phyloP scores from a whole-genome alignment of 2,329 filamentous ascomycete genomes.

The Colletotrichum tanaceti region DNA sequence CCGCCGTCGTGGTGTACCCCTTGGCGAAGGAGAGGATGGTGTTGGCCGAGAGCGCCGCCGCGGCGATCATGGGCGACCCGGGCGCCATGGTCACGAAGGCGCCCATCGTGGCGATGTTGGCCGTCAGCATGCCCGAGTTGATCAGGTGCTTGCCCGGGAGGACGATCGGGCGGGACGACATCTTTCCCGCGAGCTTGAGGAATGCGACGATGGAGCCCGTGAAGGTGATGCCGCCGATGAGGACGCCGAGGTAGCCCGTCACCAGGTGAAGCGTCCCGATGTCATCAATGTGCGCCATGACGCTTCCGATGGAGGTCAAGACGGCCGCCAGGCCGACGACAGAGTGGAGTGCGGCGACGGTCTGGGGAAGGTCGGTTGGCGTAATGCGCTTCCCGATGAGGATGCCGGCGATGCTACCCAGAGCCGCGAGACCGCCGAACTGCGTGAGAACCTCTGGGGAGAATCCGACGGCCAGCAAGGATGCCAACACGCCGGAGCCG shows the following conservation, averaged over 20 bases:
- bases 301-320: slow-evolving; percentile 87
- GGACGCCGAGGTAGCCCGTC: slow-evolving; percentile 85
- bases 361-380: slow-evolving; percentile 88
- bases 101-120: slow-evolving; percentile 85
- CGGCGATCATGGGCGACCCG: slow-evolving; percentile 81
- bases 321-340: slow-evolving; percentile 92
- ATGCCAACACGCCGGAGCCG: slow-evolving; percentile 83
- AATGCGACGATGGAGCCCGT: slow-evolving; percentile 92
- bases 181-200: slow-evolving; percentile 83
- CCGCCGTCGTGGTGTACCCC: slow-evolving; percentile 87
- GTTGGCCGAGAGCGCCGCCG: slow-evolving; percentile 80
- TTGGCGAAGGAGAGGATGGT: slow-evolving; percentile 84
- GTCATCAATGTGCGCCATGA: slow-evolving; percentile 67
- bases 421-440: slow-evolving; percentile 78
- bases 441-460: slow-evolving; percentile 82
- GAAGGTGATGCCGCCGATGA: slow-evolving; percentile 90
- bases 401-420: slow-evolving; percentile 76
- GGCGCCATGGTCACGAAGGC: slow-evolving; percentile 86
- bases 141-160: slow-evolving; percentile 80
- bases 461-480: slow-evolving; percentile 84
- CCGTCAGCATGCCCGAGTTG: slow-evolving; percentile 79
- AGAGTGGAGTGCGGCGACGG: slow-evolving; percentile 88
- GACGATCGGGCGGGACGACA: slow-evolving; percentile 80
- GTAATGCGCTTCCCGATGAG: slow-evolving; percentile 88
- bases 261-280: slow-evolving; percentile 85